These are phyloP conservation scores for Echinochloa phyllopogon DNA, from an alignment of 176 grass and related monocot species.

Conservation along the genomic window DNA sequence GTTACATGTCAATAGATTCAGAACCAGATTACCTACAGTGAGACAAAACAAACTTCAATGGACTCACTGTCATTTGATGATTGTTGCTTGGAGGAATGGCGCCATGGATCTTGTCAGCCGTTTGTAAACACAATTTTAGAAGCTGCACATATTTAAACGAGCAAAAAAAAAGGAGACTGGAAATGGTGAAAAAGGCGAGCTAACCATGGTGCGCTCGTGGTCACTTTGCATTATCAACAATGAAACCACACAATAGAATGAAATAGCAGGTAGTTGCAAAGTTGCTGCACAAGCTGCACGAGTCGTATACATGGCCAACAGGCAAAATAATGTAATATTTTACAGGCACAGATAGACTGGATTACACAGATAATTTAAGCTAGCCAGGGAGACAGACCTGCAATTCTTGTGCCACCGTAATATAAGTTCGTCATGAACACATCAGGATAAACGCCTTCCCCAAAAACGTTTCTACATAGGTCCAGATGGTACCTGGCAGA, in stretches of 20 bases:
- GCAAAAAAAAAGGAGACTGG: background rate
- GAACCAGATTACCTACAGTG: background rate
- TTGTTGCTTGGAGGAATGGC: constrained; percentile 91
- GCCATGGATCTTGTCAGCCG: constrained; percentile 94
- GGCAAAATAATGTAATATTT: background rate
- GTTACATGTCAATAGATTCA: background rate
- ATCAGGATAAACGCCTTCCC: constrained; percentile 86
- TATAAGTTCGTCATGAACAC: constrained; percentile 93
- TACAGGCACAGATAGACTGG: background rate
- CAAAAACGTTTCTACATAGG: constrained; percentile 87
- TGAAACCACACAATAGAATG: background rate
- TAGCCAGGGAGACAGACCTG: constrained; percentile 51
- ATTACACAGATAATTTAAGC: background rate
- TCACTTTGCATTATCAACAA: background rate
- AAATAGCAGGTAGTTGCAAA: background rate
- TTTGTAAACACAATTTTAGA: constrained; percentile 91
- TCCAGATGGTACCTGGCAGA: constrained; percentile 86
- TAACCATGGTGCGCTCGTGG: background rate
- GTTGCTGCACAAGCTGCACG: background rate
- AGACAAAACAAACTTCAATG: constrained; percentile 9
- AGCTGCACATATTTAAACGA: constrained; percentile 47
- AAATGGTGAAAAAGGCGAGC: background rate
- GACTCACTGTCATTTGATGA: constrained; percentile 72
- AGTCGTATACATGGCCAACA: background rate
- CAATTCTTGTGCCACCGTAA: constrained; percentile 84